Evolutionary conservation across 2,329 filamentous ascomycete genomes (phyloP).

Genomic region (Calonectria pseudoturangicola): DNA sequence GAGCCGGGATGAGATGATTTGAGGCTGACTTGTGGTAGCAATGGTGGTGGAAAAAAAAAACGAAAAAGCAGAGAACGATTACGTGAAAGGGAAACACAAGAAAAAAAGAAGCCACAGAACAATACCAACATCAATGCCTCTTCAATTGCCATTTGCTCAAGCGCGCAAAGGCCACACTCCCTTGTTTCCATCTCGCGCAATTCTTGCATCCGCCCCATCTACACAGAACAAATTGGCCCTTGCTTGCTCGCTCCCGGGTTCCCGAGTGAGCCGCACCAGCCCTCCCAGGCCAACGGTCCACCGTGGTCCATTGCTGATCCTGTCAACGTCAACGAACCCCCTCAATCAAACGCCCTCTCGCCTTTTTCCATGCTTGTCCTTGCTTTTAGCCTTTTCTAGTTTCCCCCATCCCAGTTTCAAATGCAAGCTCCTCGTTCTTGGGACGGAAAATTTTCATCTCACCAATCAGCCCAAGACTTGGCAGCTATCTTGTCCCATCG

Average conservation of each 20-base stretch:
- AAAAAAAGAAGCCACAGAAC: neutral
- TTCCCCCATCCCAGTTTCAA: conserved; percentile 27
- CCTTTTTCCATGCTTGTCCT: conserved; percentile 3
- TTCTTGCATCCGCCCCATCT: neutral
- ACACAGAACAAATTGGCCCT: neutral
- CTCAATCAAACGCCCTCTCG: conserved; percentile 9
- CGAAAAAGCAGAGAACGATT: neutral
- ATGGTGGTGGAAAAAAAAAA: neutral
- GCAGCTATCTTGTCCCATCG: neutral
- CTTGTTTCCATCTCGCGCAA: neutral
- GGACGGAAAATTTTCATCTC: conserved; percentile 29
- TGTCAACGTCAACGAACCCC: neutral
- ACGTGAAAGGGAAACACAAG: neutral
- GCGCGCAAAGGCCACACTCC: neutral
- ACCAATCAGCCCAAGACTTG: conserved; percentile 27
- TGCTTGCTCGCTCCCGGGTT: neutral
- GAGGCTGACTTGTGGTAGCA: neutral
- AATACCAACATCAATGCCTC: too few species aligned
- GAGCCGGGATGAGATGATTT: conserved; percentile 10
- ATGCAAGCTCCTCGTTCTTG: neutral
- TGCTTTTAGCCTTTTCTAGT: conserved; percentile 33
- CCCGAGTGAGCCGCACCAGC: neutral
- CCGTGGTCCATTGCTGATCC: neutral
- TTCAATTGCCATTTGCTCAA: neutral
- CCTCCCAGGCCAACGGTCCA: conserved; percentile 13